Percentiles rank a stretch among this genome's conserved stretches.
These are phyloP conservation scores for Nigrospora osmanthi DNA, from an alignment of 2,329 filamentous ascomycete genomes.

Conservation along the genomic window DNA sequence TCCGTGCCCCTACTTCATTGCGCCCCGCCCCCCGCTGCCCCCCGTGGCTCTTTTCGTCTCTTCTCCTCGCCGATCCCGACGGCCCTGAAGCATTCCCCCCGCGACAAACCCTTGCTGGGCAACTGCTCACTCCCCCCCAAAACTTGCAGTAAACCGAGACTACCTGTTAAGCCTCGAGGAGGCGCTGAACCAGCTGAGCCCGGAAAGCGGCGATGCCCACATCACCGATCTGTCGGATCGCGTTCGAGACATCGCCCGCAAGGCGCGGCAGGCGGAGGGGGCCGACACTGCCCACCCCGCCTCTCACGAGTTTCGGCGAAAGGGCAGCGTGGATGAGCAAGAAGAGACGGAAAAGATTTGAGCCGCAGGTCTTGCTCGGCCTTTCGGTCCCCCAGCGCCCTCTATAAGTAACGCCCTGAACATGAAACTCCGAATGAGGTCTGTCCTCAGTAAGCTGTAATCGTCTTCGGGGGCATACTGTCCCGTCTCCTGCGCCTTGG, in stretches of 20 bases:
- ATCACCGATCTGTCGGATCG: slow-evolving; percentile 72
- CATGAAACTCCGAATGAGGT: no score
- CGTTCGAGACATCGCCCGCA: slow-evolving; percentile 53
- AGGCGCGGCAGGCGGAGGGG: slow-evolving; percentile 1
- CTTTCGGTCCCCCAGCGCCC: slow-evolving; percentile 18
- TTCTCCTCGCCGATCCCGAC: no score
- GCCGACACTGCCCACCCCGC: slow-evolving; percentile 2
- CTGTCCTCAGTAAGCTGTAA: no score
- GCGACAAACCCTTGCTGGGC: no score
- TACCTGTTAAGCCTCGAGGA: slow-evolving; percentile 77
- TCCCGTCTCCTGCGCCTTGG: no score
- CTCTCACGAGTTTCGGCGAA: slow-evolving; percentile 30
- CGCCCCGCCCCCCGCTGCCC: no score
- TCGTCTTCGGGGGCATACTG: no score
- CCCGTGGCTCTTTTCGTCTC: no score
- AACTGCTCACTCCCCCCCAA: no score
- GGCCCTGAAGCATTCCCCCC: no score
- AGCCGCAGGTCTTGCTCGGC: background rate
- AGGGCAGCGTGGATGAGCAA: slow-evolving; percentile 46
- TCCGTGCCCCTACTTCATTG: no score
- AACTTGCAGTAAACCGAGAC: slow-evolving; percentile 58
- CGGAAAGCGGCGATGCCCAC: slow-evolving; percentile 75
- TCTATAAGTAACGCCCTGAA: no score
- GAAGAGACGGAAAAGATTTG: slow-evolving; percentile 38
- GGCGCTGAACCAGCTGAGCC: slow-evolving; percentile 64